phyloP scores from a whole-genome alignment of 768 basidiomycete genomes.

The Leccinum rimulosum region DNA sequence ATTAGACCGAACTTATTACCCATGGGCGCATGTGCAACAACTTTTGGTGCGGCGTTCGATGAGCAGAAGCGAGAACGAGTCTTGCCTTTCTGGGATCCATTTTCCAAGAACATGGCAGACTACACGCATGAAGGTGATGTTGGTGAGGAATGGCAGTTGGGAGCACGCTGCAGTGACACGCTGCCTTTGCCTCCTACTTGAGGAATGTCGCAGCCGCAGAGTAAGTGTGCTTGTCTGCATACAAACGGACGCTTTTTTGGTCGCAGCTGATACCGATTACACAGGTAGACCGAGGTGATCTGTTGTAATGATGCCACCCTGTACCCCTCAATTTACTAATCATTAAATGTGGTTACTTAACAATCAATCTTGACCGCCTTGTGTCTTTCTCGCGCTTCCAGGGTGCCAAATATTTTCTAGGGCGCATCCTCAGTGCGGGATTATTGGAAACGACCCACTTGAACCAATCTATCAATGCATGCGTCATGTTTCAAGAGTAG shows the following conservation, averaged over 20 bases:
- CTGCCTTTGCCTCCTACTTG: not conserved
- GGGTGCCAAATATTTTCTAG: not conserved
- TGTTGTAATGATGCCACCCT: slow-evolving; percentile 14
- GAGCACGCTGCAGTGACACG: slow-evolving; percentile 2
- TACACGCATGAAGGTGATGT: slow-evolving; percentile 47
- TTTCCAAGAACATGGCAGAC: slow-evolving; percentile 54
- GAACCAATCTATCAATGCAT: slow-evolving; percentile 1
- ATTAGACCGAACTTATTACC: slow-evolving; percentile 50
- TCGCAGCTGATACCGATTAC: slow-evolving; percentile 7
- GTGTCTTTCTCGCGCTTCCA: slow-evolving; percentile 5
- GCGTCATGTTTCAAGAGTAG: slow-evolving; percentile 2
- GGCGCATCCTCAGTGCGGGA: slow-evolving; percentile 1
- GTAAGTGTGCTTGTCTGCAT: slow-evolving; percentile 5
- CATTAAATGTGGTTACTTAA: slow-evolving; percentile 1
- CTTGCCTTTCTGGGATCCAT: slow-evolving; percentile 44
- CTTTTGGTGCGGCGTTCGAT: slow-evolving; percentile 60
- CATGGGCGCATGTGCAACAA: slow-evolving; percentile 38
- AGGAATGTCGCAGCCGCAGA: not conserved
- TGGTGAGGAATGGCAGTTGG: slow-evolving; percentile 7
- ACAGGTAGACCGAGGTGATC: slow-evolving; percentile 8
- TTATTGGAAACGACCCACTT: slow-evolving; percentile 3
- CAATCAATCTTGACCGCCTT: slow-evolving; percentile 4
- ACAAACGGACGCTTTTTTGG: not conserved
- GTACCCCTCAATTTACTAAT: slow-evolving; percentile 13
- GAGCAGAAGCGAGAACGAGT: slow-evolving; percentile 41